Percentiles rank a stretch among this genome's conserved stretches.
Conservation (phyloP, 441 rosid genomes). For the Erodium moschatum region DNA sequence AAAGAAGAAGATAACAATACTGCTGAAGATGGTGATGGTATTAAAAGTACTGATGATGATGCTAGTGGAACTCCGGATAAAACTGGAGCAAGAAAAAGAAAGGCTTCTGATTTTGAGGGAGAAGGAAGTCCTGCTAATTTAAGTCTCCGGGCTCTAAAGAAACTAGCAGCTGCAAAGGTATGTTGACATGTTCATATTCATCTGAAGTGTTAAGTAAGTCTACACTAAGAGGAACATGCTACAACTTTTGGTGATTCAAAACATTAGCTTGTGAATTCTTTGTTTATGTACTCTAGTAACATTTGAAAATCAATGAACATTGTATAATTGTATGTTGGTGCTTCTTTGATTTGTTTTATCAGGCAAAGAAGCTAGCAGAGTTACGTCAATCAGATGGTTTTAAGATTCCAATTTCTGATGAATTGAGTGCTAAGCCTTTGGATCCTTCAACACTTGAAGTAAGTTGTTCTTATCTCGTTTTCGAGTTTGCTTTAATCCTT, state of each 20-base stretch:
- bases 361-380: constrained; percentile 72
- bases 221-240: background rate
- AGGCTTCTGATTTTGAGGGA: constrained; percentile 56
- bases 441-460: constrained; percentile 86
- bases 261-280: too few relatives aligned
- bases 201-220: background rate
- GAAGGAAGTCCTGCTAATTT: constrained; percentile 59
- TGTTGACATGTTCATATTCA: constrained; percentile 13
- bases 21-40: too few relatives aligned
- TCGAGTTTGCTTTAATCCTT: too few relatives aligned
- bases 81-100: constrained; percentile 50
- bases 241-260: background rate
- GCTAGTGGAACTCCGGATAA: constrained; percentile 21
- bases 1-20: too few relatives aligned
- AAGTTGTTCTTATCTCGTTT: constrained; percentile 26
- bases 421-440: constrained; percentile 45
- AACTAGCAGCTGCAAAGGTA: constrained; percentile 68
- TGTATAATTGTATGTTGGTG: constrained; percentile 5
- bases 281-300: too few relatives aligned
- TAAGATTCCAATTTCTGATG: constrained; percentile 62
- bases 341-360: constrained; percentile 13
- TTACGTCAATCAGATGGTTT: constrained; percentile 21
- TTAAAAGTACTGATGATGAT: constrained; percentile 17
- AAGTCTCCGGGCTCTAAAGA: constrained; percentile 78
- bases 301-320: background rate